Evolutionary conservation across 768 basidiomycete species (phyloP), one percentile per base, ranked within the genome.

Genomic region (Rhizopogon vesiculosus): DNA sequence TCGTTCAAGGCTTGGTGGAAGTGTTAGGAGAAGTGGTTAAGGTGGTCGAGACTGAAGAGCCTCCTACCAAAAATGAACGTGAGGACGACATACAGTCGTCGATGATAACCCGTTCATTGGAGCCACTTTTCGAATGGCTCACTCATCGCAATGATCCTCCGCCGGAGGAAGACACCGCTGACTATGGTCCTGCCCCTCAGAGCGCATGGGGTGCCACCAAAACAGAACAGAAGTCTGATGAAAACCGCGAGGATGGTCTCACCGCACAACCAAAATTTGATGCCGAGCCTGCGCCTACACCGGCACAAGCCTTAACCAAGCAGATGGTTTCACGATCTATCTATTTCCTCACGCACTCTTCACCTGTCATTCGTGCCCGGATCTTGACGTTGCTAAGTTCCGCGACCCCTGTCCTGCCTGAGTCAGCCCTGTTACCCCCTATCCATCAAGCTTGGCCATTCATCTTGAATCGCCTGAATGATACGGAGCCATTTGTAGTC

Each of bases 361-460:
- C 95, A 9, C 81, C 95, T 0, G 78, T 86, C 61, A 88, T 98
- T 57, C 90, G 95, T 9, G 84, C 90, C 2, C 84, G 87, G 18
- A 91, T 98, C 45, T 77, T 98, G 49, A 72, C 77, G 2, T 77
- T 99, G 13, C 74, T 99, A 41, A 74, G 81, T 12, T 81, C 84
- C 1, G 85, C 94, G 2, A 82, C 91, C 3, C 81, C 88, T 0
- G 84, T 94, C 6, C 75, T 86, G 19, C 80, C 79, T 0, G 86
- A 87, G 63, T 82, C 85, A 12, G 83, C 87, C 15, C 79, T 98
- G 16, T 79, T 98, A 41, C 90, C 93, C 2, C 79, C 89, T 5
- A 81, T 98, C 38, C 91, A 98, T 69, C 80, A 81, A 19, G 88
- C 91, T 2, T 99, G 97, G 97, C 92, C 93, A n/a, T 91, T 87